Conservation (phyloP, 371 early-diverging fungal genomes). For the Mortierella sp. region DNA sequence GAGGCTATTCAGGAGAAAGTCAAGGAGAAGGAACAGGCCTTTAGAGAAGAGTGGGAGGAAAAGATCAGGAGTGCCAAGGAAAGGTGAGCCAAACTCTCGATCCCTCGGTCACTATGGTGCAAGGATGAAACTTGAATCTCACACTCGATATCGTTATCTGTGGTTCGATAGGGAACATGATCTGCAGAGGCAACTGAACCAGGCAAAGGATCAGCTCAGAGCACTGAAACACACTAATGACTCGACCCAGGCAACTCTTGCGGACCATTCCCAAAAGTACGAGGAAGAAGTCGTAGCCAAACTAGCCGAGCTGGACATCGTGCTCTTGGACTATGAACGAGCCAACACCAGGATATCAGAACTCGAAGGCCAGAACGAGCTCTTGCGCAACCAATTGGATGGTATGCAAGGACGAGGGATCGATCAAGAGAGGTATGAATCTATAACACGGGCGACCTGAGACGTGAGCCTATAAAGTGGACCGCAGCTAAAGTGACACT, state of each 20-base stretch:
- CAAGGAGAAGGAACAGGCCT: slow-evolving; percentile 48
- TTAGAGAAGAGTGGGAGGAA: slow-evolving; percentile 60
- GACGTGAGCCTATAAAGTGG: too few species aligned
- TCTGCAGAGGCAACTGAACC: slow-evolving; percentile 83
- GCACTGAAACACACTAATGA: slow-evolving; percentile 78
- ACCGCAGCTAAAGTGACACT: too few species aligned
- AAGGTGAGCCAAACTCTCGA: slow-evolving; percentile 56
- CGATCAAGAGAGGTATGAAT: slow-evolving; percentile 40
- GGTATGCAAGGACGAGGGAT: slow-evolving; percentile 31
- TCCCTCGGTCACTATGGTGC: not conserved
- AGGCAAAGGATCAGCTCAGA: slow-evolving; percentile 81
- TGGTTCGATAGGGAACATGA: slow-evolving; percentile 75
- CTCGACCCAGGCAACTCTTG: slow-evolving; percentile 77
- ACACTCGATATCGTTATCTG: not conserved
- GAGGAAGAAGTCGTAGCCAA: slow-evolving; percentile 87
- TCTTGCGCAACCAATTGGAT: slow-evolving; percentile 45
- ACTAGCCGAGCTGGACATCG: slow-evolving; percentile 89
- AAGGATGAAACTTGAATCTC: not conserved
- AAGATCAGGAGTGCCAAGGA: slow-evolving; percentile 85
- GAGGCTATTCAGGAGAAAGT: slow-evolving; percentile 55
- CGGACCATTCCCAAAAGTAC: slow-evolving; percentile 78
- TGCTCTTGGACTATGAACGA: slow-evolving; percentile 84
- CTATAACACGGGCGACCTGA: not conserved
- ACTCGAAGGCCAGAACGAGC: slow-evolving; percentile 75
- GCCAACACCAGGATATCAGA: slow-evolving; percentile 79